phyloP scores from a whole-genome alignment of 2,329 filamentous ascomycete genomes.

The Zasmidium cellare region DNA sequence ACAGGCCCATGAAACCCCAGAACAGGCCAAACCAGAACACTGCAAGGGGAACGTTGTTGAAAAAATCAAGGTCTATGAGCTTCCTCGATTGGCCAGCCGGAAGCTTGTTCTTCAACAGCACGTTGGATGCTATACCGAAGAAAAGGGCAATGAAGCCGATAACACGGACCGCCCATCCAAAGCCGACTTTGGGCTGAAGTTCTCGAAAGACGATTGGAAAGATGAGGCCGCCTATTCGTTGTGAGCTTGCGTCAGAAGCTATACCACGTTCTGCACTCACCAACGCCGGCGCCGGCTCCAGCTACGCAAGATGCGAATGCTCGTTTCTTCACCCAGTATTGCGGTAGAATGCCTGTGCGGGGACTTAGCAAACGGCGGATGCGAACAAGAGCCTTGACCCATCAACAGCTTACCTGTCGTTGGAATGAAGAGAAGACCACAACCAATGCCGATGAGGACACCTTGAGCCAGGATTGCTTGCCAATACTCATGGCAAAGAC shows the following conservation, averaged over 20 bases:
- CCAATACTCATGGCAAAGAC: slow-evolving; percentile 7
- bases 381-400: too few relatives aligned
- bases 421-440: slow-evolving; percentile 12
- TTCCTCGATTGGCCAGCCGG: slow-evolving; percentile 35
- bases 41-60: slow-evolving; percentile 45
- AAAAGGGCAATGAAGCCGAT: slow-evolving; percentile 46
- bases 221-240: slow-evolving; percentile 34
- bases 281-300: slow-evolving; percentile 4
- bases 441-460: slow-evolving; percentile 6
- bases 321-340: slow-evolving; percentile 8
- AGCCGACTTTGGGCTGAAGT: slow-evolving; percentile 52
- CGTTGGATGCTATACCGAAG: not conserved
- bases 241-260: slow-evolving; percentile 15
- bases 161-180: slow-evolving; percentile 54
- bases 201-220: slow-evolving; percentile 57
- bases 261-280: not conserved
- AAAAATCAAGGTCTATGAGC: slow-evolving; percentile 37
- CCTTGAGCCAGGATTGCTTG: slow-evolving; percentile 17
- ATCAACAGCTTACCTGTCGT: not conserved
- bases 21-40: slow-evolving; percentile 49
- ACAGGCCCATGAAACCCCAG: slow-evolving; percentile 34
- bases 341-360: slow-evolving; percentile 28
- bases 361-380: too few relatives aligned
- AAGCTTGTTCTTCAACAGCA: slow-evolving; percentile 25
- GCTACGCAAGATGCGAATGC: slow-evolving; percentile 8